These are phyloP conservation scores for Bertia moriformis DNA, from an alignment of 2,329 filamentous ascomycete genomes.

Conservation along the genomic window DNA sequence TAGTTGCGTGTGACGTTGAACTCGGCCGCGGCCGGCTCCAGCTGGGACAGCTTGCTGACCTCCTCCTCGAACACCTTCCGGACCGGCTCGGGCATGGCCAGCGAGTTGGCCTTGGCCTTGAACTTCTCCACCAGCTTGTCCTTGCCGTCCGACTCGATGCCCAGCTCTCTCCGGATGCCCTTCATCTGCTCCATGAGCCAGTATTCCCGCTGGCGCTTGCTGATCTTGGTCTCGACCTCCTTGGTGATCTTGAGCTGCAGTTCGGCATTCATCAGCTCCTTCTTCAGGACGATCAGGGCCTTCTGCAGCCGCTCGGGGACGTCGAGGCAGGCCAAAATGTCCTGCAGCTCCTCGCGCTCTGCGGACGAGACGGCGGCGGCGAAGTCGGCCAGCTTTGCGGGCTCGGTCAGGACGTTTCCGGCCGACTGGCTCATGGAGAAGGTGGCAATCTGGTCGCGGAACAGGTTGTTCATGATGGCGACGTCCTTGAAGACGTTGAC, in stretches of 20 bases:
- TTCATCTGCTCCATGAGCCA: constrained; percentile 99
- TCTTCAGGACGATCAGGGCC: constrained; percentile 82
- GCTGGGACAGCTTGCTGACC: constrained; percentile 85
- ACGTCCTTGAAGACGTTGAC: constrained; percentile 98
- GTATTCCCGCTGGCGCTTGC: constrained; percentile 92
- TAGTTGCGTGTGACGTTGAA: constrained; percentile 99
- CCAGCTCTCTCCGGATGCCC: constrained; percentile 85
- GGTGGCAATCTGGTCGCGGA: constrained; percentile 91
- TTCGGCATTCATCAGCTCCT: constrained; percentile 95
- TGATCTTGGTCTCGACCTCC: constrained; percentile 93
- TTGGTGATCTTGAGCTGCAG: constrained; percentile 94
- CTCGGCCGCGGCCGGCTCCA: constrained; percentile 90
- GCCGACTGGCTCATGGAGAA: constrained; percentile 92
- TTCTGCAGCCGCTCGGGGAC: constrained; percentile 88
- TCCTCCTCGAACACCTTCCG: constrained; percentile 98
- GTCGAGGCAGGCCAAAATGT: constrained; percentile 75
- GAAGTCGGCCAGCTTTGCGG: constrained; percentile 89
- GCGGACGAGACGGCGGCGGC: constrained; percentile 88
- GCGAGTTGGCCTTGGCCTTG: constrained; percentile 81
- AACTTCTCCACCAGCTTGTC: constrained; percentile 97
- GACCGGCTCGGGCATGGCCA: constrained; percentile 92
- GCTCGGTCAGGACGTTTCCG: constrained; percentile 87
- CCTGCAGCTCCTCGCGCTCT: constrained; percentile 80
- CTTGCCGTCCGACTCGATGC: constrained; percentile 93
- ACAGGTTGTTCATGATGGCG: constrained; percentile 81